Base-by-base conservation (phyloP, 2,329 filamentous ascomycete species). In the Xylaria sp. region DNA sequence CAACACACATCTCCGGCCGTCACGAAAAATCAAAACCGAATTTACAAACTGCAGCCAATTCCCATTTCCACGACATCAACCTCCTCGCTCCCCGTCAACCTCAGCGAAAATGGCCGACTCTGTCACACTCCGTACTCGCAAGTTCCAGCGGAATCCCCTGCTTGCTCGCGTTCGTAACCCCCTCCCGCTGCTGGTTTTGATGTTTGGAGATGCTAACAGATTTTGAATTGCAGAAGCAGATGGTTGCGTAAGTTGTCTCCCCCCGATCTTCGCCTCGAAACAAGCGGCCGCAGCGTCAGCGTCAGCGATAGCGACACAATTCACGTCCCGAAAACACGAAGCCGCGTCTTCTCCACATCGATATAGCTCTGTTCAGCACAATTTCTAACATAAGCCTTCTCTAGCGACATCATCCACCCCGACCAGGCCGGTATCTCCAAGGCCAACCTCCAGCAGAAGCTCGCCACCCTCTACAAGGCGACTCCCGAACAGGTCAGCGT, bases 61-160 rank as follows among this genome's bases (percentile, higher is more conserved):
- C 63, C 54, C 28, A 53, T 36, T 36, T 33, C 62, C 61, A 70
- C 69, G 69, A 71, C 67, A 65, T 70, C 69, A 69, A 71, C 67
- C 67, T 59, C 64, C 54, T 71, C 69, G 69, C 69, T 69, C 56
- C 63, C 66, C 59, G 69, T 69, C 74, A 74, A 67, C 63, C 76
- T 68, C 68, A 85, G 86, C 86, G 87, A 97, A 86, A 85, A 97
- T 97, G 95, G 92, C 94, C 86, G 92, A 94, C 86, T 85, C 86
- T 82, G 91, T 94, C 83, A 94, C 92, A 81, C 87, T 94, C 87
- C 90, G 96, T 88, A 99, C 96, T 86, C 95, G 96, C 93, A 98
- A 98, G 90, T 99, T 99, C 93, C 97, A 98, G 88, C 93, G 94
- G 89, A 99, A 99, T 91, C 93, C 96, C 85, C 93, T 99, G 82